A percentile compares a stretch with the other conserved stretches of the same genome.
Conservation (phyloP, 2,329 filamentous ascomycete species). For the Didymella lethalis region DNA sequence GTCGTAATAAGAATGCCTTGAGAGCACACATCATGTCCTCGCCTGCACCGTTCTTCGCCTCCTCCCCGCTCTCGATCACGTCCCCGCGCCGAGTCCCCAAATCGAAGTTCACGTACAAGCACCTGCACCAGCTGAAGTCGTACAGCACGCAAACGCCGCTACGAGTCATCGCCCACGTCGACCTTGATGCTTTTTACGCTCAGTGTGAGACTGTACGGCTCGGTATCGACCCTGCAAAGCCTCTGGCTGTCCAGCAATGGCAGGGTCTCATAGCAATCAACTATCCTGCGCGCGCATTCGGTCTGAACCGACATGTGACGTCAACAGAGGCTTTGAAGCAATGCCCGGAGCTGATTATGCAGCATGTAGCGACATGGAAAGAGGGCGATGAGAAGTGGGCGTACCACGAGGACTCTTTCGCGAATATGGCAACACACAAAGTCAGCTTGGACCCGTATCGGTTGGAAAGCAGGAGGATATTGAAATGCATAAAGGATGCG, state of each 20-base stretch:
- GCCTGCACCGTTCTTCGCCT: conserved; percentile 56
- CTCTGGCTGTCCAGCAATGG: conserved; percentile 94
- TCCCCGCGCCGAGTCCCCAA: conserved; percentile 50
- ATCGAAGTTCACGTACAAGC: conserved; percentile 85
- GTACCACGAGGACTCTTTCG: conserved; percentile 82
- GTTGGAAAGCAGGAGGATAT: conserved; percentile 80
- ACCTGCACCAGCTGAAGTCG: conserved; percentile 77
- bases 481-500: conserved; percentile 77
- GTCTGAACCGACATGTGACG: conserved; percentile 80
- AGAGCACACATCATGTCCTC: conserved; percentile 54
- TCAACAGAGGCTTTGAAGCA: conserved; percentile 83
- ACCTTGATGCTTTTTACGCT: conserved; percentile 94
- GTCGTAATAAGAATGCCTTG: conserved; percentile 22
- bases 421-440: conserved; percentile 86
- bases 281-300: conserved; percentile 84
- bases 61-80: conserved; percentile 55
- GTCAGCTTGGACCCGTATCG: conserved; percentile 94
- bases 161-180: conserved; percentile 87
- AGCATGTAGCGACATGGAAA: conserved; percentile 95
- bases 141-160: conserved; percentile 78
- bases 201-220: conserved; percentile 95
- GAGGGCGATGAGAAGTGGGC: conserved; percentile 92
- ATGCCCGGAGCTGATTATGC: conserved; percentile 82
- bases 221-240: conserved; percentile 74
- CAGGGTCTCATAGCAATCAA: conserved; percentile 95